Conservation (phyloP, 176 grass and related monocot species). For the Leersia perrieri region DNA sequence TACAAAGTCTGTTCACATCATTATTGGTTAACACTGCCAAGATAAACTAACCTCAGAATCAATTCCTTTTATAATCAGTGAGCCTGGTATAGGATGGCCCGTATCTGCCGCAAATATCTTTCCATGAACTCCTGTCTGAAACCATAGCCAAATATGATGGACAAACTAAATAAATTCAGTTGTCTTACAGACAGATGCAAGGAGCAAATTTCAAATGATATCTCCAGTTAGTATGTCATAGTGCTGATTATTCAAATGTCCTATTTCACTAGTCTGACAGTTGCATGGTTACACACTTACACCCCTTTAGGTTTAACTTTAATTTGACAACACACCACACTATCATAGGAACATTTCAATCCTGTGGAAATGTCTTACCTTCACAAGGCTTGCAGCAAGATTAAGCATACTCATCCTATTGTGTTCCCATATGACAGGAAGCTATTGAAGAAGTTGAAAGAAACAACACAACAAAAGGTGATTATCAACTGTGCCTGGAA, state of each 20-base stretch:
- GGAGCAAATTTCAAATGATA: background rate
- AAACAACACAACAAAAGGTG: conserved; percentile 28
- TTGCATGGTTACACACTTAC: background rate
- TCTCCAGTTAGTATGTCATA: background rate
- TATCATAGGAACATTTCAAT: background rate
- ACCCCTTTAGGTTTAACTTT: background rate
- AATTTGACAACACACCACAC: background rate
- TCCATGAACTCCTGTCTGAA: conserved; percentile 91
- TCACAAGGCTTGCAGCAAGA: conserved; percentile 79
- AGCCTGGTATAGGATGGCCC: conserved; percentile 66
- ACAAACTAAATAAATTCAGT: background rate
- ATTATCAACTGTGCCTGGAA: background rate
- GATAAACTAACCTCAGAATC: conserved; percentile 59
- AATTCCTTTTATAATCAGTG: conserved; percentile 62
- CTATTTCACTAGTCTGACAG: background rate
- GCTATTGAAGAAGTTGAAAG: conserved; percentile 40
- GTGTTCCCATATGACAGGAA: conserved; percentile 81
- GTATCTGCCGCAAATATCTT: conserved; percentile 84
- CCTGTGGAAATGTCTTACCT: conserved; percentile 52
- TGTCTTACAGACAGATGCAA: background rate
- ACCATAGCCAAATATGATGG: conserved; percentile 28
- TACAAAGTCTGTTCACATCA: background rate
- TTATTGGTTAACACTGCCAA: background rate
- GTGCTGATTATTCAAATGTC: background rate
- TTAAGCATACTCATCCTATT: conserved; percentile 95